These are phyloP conservation scores for Leccinum imitatum DNA, from an alignment of 768 basidiomycete species.

Conservation along the genomic window DNA sequence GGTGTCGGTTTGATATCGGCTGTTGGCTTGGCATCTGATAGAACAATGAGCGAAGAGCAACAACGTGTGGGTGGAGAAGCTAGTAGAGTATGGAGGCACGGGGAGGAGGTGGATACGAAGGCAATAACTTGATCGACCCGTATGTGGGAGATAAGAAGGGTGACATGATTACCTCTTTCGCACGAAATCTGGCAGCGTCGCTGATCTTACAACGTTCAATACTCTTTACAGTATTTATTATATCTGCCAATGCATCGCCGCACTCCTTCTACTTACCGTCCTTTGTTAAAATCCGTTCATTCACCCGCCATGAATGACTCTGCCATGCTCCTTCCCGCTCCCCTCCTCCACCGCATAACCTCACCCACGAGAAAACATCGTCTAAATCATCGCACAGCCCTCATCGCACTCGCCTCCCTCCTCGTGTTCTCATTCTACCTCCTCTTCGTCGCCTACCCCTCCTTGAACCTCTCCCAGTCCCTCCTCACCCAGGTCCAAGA, in stretches of 20 bases:
- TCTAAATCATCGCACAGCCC: constrained; percentile 48
- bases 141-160: neutral
- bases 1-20: no score
- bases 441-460: constrained; percentile 48
- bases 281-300: constrained; percentile 17
- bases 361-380: constrained; percentile 34
- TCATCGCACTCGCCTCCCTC: constrained; percentile 54
- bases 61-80: neutral
- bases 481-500: constrained; percentile 27
- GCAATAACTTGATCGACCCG: no score
- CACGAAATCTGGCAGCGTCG: neutral
- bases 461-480: constrained; percentile 39
- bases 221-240: neutral
- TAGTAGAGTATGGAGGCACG: neutral
- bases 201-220: neutral
- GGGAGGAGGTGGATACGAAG: neutral
- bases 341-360: constrained; percentile 24
- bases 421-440: constrained; percentile 54
- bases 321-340: constrained; percentile 34
- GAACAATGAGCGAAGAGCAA: neutral
- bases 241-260: constrained; percentile 29
- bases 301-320: neutral
- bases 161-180: neutral
- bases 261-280: constrained; percentile 20
- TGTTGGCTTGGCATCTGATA: no score